Evolutionary conservation across 768 basidiomycete species (phyloP).

Genomic region (Amanita pseudoporphyria): DNA sequence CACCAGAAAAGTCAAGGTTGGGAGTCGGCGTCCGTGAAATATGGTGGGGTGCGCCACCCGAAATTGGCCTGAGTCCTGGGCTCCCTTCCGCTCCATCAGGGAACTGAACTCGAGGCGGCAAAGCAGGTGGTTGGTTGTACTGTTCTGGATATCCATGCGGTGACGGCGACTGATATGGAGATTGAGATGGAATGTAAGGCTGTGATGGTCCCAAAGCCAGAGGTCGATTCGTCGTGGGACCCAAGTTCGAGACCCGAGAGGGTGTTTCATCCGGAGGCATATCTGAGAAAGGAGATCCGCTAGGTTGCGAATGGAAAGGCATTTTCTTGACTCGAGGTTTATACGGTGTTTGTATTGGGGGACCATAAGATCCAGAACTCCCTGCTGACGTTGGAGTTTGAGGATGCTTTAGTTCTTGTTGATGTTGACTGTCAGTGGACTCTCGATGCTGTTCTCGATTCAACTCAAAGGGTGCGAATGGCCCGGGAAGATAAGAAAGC

Average conservation of each 20-base stretch:
- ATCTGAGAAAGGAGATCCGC: constrained; percentile 23
- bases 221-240: constrained; percentile 32
- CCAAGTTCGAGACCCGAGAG: constrained; percentile 29
- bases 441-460: constrained; percentile 26
- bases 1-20: constrained; percentile 54
- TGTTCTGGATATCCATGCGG: constrained; percentile 5
- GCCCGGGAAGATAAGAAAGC: constrained; percentile 54
- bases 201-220: constrained; percentile 44
- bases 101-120: constrained; percentile 38
- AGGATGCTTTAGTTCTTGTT: constrained; percentile 11
- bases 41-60: constrained; percentile 13
- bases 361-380: constrained; percentile 16
- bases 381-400: constrained; percentile 18
- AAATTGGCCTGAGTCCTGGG: neutral
- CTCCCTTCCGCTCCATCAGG: constrained; percentile 11
- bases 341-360: constrained; percentile 57
- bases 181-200: constrained; percentile 16
- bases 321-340: constrained; percentile 57
- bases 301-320: constrained; percentile 33
- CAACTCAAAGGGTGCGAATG: constrained; percentile 60
- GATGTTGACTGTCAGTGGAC: constrained; percentile 2
- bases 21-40: constrained; percentile 67
- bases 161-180: constrained; percentile 17
- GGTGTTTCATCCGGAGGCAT: constrained; percentile 39
- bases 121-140: constrained; percentile 19